Conservation (phyloP, 352 stramenopile species). For the Globisporangium megalacanthum region DNA sequence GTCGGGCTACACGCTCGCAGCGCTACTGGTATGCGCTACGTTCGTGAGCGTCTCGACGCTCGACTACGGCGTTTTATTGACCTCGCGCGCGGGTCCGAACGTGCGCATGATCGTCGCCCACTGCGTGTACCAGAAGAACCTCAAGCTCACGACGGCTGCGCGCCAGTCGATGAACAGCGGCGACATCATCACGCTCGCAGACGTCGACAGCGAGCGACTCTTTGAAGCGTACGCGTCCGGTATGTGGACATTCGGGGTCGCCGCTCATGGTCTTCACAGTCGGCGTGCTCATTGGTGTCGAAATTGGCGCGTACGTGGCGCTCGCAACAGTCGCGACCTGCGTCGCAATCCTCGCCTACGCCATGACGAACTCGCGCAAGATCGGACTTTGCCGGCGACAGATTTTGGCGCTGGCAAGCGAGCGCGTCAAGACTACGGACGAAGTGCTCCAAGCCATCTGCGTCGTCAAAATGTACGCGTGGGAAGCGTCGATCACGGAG, state of each 20-base stretch:
- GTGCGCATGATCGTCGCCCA: slow-evolving; percentile 18
- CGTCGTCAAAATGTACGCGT: too few relatives aligned
- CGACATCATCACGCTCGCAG: slow-evolving; percentile 56
- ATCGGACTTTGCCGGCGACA: too few relatives aligned
- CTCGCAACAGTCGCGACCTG: slow-evolving; percentile 14
- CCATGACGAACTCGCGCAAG: too few relatives aligned
- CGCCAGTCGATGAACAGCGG: slow-evolving; percentile 38
- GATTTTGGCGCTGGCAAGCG: too few relatives aligned
- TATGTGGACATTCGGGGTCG: slow-evolving; percentile 28
- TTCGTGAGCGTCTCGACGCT: slow-evolving; percentile 21
- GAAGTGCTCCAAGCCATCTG: too few relatives aligned
- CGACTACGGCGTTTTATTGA: slow-evolving; percentile 46
- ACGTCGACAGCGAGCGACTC: slow-evolving; percentile 48
- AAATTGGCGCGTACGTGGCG: slow-evolving; percentile 17
- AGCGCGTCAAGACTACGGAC: too few relatives aligned
- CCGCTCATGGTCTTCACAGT: slow-evolving; percentile 20
- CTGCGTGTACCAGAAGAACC: slow-evolving; percentile 46
- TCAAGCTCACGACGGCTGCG: slow-evolving; percentile 33
- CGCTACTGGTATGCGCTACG: slow-evolving; percentile 8
- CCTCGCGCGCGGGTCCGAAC: slow-evolving; percentile 35
- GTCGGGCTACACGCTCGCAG: slow-evolving; percentile 16
- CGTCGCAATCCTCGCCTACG: slow-evolving; percentile 12
- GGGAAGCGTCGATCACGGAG: too few relatives aligned
- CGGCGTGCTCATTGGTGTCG: slow-evolving; percentile 17
- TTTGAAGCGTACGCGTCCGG: slow-evolving; percentile 43